A percentile compares a stretch with the other conserved stretches of the same genome.
phyloP scores from a whole-genome alignment of 768 basidiomycete genomes.

The Rhodotorula paludigena region DNA sequence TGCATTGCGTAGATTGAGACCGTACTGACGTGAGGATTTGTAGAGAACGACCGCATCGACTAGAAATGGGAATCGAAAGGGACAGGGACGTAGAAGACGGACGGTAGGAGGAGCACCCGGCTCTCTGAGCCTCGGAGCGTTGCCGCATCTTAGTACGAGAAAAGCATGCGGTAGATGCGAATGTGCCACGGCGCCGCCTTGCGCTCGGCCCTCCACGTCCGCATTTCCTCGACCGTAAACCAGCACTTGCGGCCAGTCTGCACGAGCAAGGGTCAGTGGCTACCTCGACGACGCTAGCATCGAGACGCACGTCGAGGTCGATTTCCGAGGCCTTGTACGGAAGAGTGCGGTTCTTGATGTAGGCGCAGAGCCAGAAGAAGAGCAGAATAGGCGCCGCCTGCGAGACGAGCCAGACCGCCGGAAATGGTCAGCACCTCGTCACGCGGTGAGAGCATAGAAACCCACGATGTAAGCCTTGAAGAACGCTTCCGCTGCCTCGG shows the following conservation, averaged over 20 bases:
- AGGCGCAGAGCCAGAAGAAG: constrained; percentile 37
- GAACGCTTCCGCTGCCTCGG: constrained; percentile 27
- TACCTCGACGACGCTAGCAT: not conserved
- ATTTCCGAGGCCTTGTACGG: constrained; percentile 38
- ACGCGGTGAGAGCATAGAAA: not conserved
- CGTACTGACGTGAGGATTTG: no score
- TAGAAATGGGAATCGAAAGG: no score
- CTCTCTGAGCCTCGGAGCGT: no score
- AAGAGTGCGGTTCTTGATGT: constrained; percentile 36
- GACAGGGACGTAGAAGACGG: no score
- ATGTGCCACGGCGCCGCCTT: constrained; percentile 28
- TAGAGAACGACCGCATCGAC: no score
- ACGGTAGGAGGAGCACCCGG: no score
- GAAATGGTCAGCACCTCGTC: not conserved
- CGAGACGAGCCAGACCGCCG: no score
- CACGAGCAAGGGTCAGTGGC: no score
- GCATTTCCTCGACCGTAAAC: constrained; percentile 40
- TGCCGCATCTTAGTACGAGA: constrained; percentile 31
- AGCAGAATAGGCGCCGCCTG: constrained; percentile 34
- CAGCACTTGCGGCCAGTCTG: constrained; percentile 42
- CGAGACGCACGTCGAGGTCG: constrained; percentile 33
- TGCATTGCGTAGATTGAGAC: no score
- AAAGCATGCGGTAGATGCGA: constrained; percentile 31
- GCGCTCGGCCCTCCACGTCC: constrained; percentile 31
- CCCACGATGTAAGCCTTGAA: constrained; percentile 29